Evolutionary conservation across 805 yeast genomes (phyloP).

Genomic region (Saccharomyces cerevisiae): DNA sequence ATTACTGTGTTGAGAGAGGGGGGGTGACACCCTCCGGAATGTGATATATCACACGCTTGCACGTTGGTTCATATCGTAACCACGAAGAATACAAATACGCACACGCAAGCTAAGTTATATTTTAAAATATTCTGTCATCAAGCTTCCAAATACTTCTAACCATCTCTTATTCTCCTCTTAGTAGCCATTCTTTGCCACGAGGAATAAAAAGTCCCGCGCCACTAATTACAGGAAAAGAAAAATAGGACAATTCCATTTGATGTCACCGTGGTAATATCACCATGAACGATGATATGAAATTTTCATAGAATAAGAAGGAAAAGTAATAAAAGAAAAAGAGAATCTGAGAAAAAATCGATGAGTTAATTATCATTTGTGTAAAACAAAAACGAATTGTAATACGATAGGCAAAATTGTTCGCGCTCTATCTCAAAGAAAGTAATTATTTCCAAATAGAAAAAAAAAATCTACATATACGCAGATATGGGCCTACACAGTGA

Average conservation of each 20-base stretch:
- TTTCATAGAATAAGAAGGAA: background rate
- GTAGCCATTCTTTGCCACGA: background rate
- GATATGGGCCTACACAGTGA: constrained; percentile 25
- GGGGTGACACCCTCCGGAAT: no score
- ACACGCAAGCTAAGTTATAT: no score
- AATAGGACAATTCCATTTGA: background rate
- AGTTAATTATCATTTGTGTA: background rate
- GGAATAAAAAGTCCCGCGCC: background rate
- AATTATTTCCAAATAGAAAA: background rate
- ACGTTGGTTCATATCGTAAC: no score
- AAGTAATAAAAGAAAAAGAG: background rate
- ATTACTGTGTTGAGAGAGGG: no score
- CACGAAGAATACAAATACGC: no score
- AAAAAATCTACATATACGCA: constrained; percentile 1
- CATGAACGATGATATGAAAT: background rate
- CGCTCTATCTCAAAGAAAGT: no score
- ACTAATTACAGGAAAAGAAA: background rate
- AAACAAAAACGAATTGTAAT: background rate
- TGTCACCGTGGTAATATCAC: background rate
- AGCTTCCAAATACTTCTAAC: background rate
- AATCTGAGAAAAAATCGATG: background rate
- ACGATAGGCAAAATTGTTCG: background rate
- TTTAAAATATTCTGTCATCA: background rate
- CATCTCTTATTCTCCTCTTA: background rate
- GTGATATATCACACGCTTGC: no score